Evolutionary conservation across 176 grass and related monocot species (phyloP).

Genomic region (Bromus sterilis): DNA sequence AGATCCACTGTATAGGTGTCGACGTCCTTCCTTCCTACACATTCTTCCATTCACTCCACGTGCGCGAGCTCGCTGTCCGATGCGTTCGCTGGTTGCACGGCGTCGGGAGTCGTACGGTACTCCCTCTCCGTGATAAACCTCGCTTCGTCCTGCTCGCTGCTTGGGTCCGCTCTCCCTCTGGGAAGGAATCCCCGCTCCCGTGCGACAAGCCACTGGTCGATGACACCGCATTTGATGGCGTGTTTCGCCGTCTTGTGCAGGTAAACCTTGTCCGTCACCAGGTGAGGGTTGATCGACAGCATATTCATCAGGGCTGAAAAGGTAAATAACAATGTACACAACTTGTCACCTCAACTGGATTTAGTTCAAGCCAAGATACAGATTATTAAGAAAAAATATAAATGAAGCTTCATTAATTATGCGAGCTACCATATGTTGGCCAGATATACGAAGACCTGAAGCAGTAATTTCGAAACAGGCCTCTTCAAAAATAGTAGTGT

Average conservation of each 20-base stretch:
- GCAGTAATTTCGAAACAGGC: background rate
- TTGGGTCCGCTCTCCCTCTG: slow-evolving; percentile 24
- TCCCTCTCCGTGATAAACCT: slow-evolving; percentile 55
- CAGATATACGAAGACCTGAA: background rate
- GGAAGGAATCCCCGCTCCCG: slow-evolving; percentile 47
- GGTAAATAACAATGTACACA: background rate
- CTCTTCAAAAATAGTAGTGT: background rate
- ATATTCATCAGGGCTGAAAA: slow-evolving; percentile 75
- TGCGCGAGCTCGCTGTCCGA: slow-evolving; percentile 2
- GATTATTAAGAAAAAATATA: background rate
- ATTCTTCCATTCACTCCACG: slow-evolving; percentile 14
- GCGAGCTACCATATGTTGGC: background rate
- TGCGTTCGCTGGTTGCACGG: background rate
- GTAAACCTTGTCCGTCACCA: slow-evolving; percentile 57
- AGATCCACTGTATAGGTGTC: background rate
- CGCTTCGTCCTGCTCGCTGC: background rate
- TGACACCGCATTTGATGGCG: slow-evolving; percentile 66
- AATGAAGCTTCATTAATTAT: background rate
- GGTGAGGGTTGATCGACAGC: slow-evolving; percentile 44
- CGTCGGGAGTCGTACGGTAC: slow-evolving; percentile 38
- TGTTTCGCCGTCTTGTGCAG: slow-evolving; percentile 45
- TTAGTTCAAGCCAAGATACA: background rate
- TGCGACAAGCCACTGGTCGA: slow-evolving; percentile 61
- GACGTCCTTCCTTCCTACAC: background rate
- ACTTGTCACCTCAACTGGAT: slow-evolving; percentile 1